phyloP scores from a whole-genome alignment of 352 stramenopile genomes.

The Phytophthora aleatoria region DNA sequence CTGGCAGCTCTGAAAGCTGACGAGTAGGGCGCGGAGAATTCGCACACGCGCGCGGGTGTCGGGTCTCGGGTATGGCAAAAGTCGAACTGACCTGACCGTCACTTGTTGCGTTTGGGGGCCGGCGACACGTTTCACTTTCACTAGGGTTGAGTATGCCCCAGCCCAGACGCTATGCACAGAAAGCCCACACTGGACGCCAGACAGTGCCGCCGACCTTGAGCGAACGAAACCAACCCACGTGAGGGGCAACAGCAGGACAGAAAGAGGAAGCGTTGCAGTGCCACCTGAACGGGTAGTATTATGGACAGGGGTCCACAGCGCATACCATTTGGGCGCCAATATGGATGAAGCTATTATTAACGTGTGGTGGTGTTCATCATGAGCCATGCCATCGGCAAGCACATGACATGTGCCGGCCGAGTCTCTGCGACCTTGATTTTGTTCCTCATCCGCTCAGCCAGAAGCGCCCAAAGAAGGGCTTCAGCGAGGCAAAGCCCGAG shows the following conservation, averaged over 20 bases:
- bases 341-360: not conserved
- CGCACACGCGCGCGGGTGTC: not conserved
- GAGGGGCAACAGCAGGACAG: constrained; percentile 21
- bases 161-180: constrained; percentile 31
- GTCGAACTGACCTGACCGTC: constrained; percentile 26
- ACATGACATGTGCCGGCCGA: not conserved
- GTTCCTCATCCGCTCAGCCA: constrained; percentile 31
- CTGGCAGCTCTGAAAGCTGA: constrained; percentile 18
- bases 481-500: constrained; percentile 8
- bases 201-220: constrained; percentile 4
- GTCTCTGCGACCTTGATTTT: constrained; percentile 6
- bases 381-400: too few relatives aligned
- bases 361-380: not conserved
- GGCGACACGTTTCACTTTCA: constrained; percentile 27
- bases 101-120: constrained; percentile 4
- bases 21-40: constrained; percentile 16
- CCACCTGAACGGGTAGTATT: constrained; percentile 16
- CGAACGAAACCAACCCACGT: constrained; percentile 20
- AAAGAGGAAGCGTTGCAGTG: constrained; percentile 10
- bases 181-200: constrained; percentile 17
- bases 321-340: not conserved
- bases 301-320: constrained; percentile 1
- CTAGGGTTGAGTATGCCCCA: constrained; percentile 28
- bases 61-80: constrained; percentile 31
- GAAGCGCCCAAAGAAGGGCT: constrained; percentile 23